Conservation (phyloP, 495 filamentous ascomycete genomes). For the Xylaria castorea region DNA sequence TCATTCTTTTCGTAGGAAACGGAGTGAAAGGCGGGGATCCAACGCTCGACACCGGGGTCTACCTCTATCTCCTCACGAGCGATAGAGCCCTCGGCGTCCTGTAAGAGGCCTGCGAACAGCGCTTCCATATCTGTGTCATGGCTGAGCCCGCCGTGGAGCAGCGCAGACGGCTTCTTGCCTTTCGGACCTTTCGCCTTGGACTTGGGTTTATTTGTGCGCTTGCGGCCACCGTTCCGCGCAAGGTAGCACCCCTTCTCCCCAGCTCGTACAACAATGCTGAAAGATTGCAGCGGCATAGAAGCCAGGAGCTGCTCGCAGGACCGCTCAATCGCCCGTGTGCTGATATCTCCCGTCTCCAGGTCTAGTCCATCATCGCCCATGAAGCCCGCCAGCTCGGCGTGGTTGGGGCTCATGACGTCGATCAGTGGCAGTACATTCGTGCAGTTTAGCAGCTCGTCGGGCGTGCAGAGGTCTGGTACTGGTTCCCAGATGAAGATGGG, state of each 20-base stretch:
- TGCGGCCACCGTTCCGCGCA: constrained; percentile 58
- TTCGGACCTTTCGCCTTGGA: constrained; percentile 37
- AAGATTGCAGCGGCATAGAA: constrained; percentile 61
- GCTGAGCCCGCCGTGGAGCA: constrained; percentile 51
- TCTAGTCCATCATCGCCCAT: constrained; percentile 65
- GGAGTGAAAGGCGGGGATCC: constrained; percentile 62
- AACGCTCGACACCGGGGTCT: constrained; percentile 60
- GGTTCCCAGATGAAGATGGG: constrained; percentile 95
- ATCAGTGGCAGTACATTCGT: constrained; percentile 73
- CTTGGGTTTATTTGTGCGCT: constrained; percentile 46
- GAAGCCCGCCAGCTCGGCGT: constrained; percentile 81
- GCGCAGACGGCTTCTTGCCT: constrained; percentile 48
- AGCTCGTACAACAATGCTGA: constrained; percentile 59
- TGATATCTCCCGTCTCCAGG: constrained; percentile 58
- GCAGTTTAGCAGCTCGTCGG: constrained; percentile 75
- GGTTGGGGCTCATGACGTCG: constrained; percentile 89
- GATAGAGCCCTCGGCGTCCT: constrained; percentile 57
- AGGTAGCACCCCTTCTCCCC: constrained; percentile 60
- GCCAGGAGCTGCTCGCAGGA: constrained; percentile 59
- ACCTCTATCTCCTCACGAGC: constrained; percentile 65
- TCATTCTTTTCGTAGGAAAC: constrained; percentile 12
- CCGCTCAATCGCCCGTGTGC: constrained; percentile 56
- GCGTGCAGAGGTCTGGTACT: constrained; percentile 84
- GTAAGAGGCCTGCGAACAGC: constrained; percentile 57
- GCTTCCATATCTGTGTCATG: constrained; percentile 61